A percentile compares a stretch with the other conserved stretches of the same genome.
These are phyloP conservation scores for Dictyostelium purpureum DNA, from an alignment of 78 protist genomes.

Conservation along the genomic window DNA sequence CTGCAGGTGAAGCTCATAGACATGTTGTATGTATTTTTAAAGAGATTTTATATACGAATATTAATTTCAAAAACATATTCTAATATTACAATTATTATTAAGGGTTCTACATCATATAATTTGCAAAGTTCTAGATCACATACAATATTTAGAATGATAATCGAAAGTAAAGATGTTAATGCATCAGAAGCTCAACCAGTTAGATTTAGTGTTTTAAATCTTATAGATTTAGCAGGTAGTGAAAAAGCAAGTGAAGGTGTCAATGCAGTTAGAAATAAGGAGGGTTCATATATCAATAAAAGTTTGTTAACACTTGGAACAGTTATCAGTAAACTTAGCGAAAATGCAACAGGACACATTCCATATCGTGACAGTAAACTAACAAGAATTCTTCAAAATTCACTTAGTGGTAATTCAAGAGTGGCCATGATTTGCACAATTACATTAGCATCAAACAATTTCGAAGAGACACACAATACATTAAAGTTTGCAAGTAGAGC, in stretches of 20 bases:
- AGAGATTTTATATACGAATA: too few relatives aligned
- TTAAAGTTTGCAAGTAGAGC: constrained; percentile 93
- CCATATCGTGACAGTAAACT: constrained; percentile 89
- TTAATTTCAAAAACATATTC: too few relatives aligned
- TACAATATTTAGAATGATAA: constrained; percentile 89
- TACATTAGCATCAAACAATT: constrained; percentile 43
- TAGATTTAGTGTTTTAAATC: constrained; percentile 51
- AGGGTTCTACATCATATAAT: constrained; percentile 91
- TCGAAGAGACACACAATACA: constrained; percentile 70
- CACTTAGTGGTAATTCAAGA: constrained; percentile 88
- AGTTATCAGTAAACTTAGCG: constrained; percentile 85
- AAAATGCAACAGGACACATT: constrained; percentile 60
- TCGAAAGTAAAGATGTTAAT: constrained; percentile 58
- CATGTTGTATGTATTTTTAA: too few relatives aligned
- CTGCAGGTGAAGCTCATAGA: constrained; percentile 78
- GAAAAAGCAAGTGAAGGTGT: constrained; percentile 87
- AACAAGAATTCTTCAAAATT: constrained; percentile 86
- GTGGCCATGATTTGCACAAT: constrained; percentile 70
- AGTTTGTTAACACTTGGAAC: constrained; percentile 87
- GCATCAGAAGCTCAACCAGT: neutral
- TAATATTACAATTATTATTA: too few relatives aligned
- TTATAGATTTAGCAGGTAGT: constrained; percentile 95
- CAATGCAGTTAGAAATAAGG: constrained; percentile 80
- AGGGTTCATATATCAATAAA: constrained; percentile 91
- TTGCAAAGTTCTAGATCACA: constrained; percentile 92